Evolutionary conservation across 106 monocot genomes (phyloP).

Genomic region (Alisma plantagoaquatica): DNA sequence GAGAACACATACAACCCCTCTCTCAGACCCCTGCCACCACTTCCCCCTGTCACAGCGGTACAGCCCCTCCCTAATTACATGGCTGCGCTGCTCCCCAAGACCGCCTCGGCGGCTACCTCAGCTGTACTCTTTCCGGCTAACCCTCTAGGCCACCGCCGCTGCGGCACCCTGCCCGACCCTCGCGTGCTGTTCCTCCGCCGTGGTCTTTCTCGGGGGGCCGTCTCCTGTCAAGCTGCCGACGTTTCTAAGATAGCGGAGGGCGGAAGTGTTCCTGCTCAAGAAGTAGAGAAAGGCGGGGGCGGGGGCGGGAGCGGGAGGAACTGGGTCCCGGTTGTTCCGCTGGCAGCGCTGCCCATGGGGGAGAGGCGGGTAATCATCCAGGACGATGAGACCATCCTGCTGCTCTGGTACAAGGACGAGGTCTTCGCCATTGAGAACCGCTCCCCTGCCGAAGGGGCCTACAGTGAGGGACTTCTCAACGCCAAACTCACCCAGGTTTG

Average conservation of each 20-base stretch:
- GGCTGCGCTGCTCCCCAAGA: too few species aligned
- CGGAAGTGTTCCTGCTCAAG: not conserved
- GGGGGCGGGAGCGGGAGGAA: constrained; percentile 33
- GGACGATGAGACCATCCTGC: constrained; percentile 67
- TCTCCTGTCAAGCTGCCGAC: constrained; percentile 62
- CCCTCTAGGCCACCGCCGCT: not conserved
- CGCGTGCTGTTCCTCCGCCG: not conserved
- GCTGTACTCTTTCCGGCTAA: too few species aligned
- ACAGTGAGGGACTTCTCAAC: constrained; percentile 80
- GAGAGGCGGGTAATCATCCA: constrained; percentile 90
- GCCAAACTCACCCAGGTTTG: constrained; percentile 94
- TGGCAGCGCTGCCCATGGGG: constrained; percentile 76
- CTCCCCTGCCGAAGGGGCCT: constrained; percentile 93
- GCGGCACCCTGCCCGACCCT: not conserved
- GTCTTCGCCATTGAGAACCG: constrained; percentile 86
- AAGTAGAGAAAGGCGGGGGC: constrained; percentile 10
- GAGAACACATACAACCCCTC: too few species aligned
- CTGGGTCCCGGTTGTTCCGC: constrained; percentile 83
- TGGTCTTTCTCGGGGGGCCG: not conserved
- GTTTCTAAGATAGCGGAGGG: constrained; percentile 31
- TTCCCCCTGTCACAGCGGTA: too few species aligned
- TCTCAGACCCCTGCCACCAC: too few species aligned
- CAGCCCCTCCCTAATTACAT: too few species aligned
- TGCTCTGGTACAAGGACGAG: constrained; percentile 90
- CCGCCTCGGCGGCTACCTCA: too few species aligned